Evolutionary conservation across 2,329 filamentous ascomycete species (phyloP).

Genomic region (Pochonia chlamydosporia): DNA sequence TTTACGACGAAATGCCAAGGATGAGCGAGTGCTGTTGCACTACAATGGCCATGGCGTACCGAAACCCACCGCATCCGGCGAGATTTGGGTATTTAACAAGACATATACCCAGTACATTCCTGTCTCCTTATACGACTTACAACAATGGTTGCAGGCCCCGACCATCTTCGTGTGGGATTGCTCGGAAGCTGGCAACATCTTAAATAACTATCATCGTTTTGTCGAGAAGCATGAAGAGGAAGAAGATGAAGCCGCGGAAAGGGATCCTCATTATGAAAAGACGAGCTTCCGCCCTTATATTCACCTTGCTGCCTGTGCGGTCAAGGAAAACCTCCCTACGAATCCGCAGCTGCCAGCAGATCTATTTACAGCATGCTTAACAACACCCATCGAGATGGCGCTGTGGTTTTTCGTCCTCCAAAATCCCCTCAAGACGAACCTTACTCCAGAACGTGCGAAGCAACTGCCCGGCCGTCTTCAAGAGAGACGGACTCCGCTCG

Average conservation of each 20-base stretch:
- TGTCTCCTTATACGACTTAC: constrained; percentile 88
- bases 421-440: constrained; percentile 65
- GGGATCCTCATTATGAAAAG: constrained; percentile 79
- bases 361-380: constrained; percentile 91
- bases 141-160: constrained; percentile 91
- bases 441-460: constrained; percentile 77
- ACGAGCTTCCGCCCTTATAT: constrained; percentile 67
- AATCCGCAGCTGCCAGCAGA: constrained; percentile 92
- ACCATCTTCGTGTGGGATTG: constrained; percentile 98
- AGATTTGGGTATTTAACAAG: constrained; percentile 99
- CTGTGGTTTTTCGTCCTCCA: constrained; percentile 94
- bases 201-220: constrained; percentile 90
- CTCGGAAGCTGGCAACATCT: constrained; percentile 91
- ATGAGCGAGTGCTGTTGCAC: constrained; percentile 93
- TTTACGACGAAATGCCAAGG: constrained; percentile 84
- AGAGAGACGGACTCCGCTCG: constrained; percentile 86
- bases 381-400: constrained; percentile 96
- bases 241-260: constrained; percentile 67
- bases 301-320: constrained; percentile 84
- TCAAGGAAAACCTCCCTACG: constrained; percentile 88
- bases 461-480: constrained; percentile 87
- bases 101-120: constrained; percentile 99
- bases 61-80: constrained; percentile 88
- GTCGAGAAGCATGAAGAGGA: constrained; percentile 93
- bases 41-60: constrained; percentile 98